A percentile compares a stretch with the other conserved stretches of the same genome.
Evolutionary conservation across 441 rosid species (phyloP).

Genomic region (Erodium moschatum): DNA sequence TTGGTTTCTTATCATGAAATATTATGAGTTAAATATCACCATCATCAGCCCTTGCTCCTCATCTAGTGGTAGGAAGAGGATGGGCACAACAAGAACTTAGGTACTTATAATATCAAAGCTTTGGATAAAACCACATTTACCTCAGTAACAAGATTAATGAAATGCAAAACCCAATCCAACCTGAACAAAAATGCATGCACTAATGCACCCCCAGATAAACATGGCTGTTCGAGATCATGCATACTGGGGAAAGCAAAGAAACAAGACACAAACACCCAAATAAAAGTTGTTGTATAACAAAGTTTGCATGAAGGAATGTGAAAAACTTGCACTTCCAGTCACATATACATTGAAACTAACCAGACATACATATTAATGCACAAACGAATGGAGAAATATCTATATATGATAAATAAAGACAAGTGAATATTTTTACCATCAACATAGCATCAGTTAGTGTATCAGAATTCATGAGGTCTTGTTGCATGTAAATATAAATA

Average conservation of each 20-base stretch:
- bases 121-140: no score
- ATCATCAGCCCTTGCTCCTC: no score
- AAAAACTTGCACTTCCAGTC: no score
- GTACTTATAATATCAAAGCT: no score
- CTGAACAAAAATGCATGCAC: background rate
- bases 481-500: background rate
- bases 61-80: background rate
- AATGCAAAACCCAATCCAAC: no score
- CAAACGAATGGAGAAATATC: background rate
- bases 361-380: background rate
- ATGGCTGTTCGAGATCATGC: background rate
- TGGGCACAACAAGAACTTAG: background rate
- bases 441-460: background rate
- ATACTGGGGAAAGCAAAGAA: background rate
- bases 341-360: background rate
- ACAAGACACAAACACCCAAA: background rate
- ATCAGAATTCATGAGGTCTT: background rate
- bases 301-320: background rate
- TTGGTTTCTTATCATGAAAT: no score
- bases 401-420: background rate
- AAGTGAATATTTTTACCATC: background rate
- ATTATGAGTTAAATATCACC: no score
- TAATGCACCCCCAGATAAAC: background rate
- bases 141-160: background rate
- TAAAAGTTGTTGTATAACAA: background rate